Evolutionary conservation across 176 grass and related monocot genomes (phyloP).

Genomic region (Phyllostachys edulis): DNA sequence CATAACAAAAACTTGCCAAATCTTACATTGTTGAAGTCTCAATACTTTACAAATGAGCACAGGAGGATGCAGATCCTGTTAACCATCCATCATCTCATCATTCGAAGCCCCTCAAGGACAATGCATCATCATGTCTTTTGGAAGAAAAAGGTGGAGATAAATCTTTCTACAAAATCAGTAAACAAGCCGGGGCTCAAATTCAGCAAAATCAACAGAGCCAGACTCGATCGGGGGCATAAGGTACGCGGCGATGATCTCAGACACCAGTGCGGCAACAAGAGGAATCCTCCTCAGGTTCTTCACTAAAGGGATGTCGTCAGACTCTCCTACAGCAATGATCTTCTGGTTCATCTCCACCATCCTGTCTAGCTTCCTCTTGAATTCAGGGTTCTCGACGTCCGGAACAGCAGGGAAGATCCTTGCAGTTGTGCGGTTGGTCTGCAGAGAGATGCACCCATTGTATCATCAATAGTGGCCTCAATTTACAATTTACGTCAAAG

Average conservation of each 20-base stretch:
- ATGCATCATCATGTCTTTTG: conserved; percentile 26
- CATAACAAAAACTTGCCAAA: conserved; percentile 21
- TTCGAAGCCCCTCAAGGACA: conserved; percentile 17
- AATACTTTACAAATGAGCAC: conserved; percentile 48
- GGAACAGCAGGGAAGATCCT: conserved; percentile 95
- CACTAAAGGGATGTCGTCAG: conserved; percentile 54
- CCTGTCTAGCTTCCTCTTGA: conserved; percentile 90
- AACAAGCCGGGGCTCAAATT: conserved; percentile 85
- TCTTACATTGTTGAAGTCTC: conserved; percentile 7
- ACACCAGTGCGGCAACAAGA: conserved; percentile 64
- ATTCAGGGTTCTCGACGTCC: conserved; percentile 93
- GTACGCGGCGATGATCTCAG: conserved; percentile 79
- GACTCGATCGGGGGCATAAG: conserved; percentile 92
- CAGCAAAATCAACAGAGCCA: conserved; percentile 88
- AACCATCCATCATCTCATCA: conserved; percentile 34
- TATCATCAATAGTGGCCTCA: conserved; percentile 1
- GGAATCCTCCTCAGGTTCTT: conserved; percentile 95
- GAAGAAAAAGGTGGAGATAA: conserved; percentile 1
- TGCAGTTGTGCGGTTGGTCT: conserved; percentile 91
- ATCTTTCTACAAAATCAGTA: conserved; percentile 61
- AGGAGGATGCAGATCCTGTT: conserved; percentile 32
- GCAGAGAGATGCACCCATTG: conserved; percentile 23
- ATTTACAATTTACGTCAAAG: background rate
- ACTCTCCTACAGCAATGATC: conserved; percentile 49
- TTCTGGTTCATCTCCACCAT: conserved; percentile 86